A percentile compares a stretch with the other conserved stretches of the same genome.
phyloP scores from a whole-genome alignment of 2,329 filamentous ascomycete species.

The Colletotrichum abscissum region DNA sequence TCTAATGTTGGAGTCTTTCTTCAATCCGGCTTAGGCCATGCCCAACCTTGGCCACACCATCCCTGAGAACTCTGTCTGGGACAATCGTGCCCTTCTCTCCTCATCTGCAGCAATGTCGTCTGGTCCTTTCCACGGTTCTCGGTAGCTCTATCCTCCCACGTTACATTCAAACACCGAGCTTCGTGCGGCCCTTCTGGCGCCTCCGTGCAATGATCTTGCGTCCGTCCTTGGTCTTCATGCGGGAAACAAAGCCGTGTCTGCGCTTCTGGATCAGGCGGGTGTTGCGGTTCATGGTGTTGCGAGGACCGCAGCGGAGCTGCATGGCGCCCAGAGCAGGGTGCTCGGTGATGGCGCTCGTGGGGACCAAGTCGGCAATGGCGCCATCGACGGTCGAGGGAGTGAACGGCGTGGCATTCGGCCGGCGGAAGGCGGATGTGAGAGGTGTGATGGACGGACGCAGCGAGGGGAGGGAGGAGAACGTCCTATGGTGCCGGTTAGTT shows the following conservation, averaged over 20 bases:
- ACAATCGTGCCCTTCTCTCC: no score
- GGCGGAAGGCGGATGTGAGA: slow-evolving; percentile 45
- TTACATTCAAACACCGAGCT: slow-evolving; percentile 42
- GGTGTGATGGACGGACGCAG: slow-evolving; percentile 59
- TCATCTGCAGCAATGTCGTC: not conserved
- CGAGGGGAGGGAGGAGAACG: slow-evolving; percentile 61
- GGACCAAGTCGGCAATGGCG: slow-evolving; percentile 56
- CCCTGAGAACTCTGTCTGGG: not conserved
- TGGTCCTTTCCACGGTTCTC: not conserved
- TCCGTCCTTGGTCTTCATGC: slow-evolving; percentile 62
- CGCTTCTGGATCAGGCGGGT: slow-evolving; percentile 70
- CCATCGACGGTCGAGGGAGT: slow-evolving; percentile 40
- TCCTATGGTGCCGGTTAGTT: slow-evolving; percentile 44
- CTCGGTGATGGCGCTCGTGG: slow-evolving; percentile 57
- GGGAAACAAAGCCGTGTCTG: slow-evolving; percentile 66
- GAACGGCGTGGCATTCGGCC: slow-evolving; percentile 44
- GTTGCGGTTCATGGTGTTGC: slow-evolving; percentile 66
- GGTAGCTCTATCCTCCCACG: not conserved
- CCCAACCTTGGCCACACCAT: not conserved
- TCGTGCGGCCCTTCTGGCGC: slow-evolving; percentile 62
- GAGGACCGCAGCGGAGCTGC: slow-evolving; percentile 69
- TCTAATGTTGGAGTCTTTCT: not conserved
- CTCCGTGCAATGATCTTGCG: slow-evolving; percentile 64
- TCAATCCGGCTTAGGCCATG: not conserved
- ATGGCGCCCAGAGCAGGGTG: slow-evolving; percentile 62